These are phyloP conservation scores for Clonostachys rosea DNA, from an alignment of 2,329 filamentous ascomycete species.

Conservation along the genomic window DNA sequence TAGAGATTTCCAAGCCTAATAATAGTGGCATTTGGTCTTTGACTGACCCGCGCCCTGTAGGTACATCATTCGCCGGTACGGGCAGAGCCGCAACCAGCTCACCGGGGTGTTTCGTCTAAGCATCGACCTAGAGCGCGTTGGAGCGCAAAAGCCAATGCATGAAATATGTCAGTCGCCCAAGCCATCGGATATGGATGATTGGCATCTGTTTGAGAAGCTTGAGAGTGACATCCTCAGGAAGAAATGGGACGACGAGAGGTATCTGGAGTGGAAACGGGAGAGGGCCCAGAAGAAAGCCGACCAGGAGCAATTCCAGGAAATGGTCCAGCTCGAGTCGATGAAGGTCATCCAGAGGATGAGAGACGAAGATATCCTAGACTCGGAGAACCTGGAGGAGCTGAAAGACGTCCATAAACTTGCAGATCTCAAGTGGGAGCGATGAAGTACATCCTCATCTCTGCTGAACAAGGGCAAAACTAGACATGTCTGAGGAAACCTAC, in stretches of 20 bases:
- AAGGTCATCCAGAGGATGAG: conserved; percentile 9
- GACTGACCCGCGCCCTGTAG: conserved; percentile 18
- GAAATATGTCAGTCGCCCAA: conserved; percentile 38
- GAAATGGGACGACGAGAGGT: conserved; percentile 28
- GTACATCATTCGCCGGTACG: conserved; percentile 43
- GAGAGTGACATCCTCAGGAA: conserved; percentile 35
- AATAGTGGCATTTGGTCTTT: not conserved
- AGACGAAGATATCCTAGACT: conserved; percentile 3
- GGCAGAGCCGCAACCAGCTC: conserved; percentile 30
- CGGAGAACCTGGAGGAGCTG: not conserved
- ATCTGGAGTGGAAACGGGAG: conserved; percentile 32
- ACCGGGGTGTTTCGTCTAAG: conserved; percentile 35
- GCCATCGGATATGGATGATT: conserved; percentile 54
- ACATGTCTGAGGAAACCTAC: not conserved
- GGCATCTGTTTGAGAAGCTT: conserved; percentile 41
- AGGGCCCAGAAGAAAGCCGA: conserved; percentile 20
- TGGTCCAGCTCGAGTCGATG: conserved; percentile 12
- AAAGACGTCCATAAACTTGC: not conserved
- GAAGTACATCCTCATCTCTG: not conserved
- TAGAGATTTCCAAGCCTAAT: too few relatives aligned
- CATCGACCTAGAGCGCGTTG: conserved; percentile 38
- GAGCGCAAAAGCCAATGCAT: conserved; percentile 33
- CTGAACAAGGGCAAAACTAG: not conserved
- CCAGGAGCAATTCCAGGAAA: conserved; percentile 16
- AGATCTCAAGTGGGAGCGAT: conserved; percentile 1